phyloP scores from a whole-genome alignment of 1,139 yeast species.

The Lodderomyces theae region DNA sequence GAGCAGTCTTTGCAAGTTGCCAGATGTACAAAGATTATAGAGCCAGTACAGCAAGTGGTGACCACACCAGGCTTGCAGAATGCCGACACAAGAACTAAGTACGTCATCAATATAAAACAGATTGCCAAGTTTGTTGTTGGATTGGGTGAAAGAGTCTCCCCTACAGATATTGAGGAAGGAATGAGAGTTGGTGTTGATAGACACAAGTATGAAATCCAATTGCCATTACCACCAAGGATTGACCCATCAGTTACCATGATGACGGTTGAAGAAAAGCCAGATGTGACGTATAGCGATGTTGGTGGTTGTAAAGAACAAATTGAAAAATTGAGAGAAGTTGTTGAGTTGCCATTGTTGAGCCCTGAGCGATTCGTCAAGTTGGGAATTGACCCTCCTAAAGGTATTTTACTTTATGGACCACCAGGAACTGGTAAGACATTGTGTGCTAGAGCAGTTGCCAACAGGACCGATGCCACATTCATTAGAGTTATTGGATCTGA shows the following conservation, averaged over 20 bases:
- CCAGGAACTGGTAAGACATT: slow-evolving; percentile 98
- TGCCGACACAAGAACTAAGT: slow-evolving; percentile 83
- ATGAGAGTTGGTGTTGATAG: slow-evolving; percentile 99
- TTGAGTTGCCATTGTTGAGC: slow-evolving; percentile 86
- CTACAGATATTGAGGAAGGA: slow-evolving; percentile 98
- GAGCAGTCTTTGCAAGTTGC: slow-evolving; percentile 98
- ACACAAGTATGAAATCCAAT: slow-evolving; percentile 91
- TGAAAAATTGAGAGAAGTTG: slow-evolving; percentile 95
- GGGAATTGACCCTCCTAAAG: slow-evolving; percentile 98
- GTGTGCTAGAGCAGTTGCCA: slow-evolving; percentile 98
- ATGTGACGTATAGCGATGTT: slow-evolving; percentile 84
- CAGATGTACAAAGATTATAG: slow-evolving; percentile 95
- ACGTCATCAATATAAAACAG: slow-evolving; percentile 94
- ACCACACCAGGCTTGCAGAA: slow-evolving; percentile 43
- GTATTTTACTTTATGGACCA: slow-evolving; percentile 92
- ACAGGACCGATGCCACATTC: slow-evolving; percentile 97
- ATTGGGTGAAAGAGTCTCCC: slow-evolving; percentile 93
- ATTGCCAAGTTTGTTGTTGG: slow-evolving; percentile 98
- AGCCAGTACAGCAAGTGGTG: slow-evolving; percentile 44
- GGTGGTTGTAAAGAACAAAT: slow-evolving; percentile 99
- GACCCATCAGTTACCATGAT: slow-evolving; percentile 99
- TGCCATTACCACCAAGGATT: slow-evolving; percentile 95
- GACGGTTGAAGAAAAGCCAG: slow-evolving; percentile 99
- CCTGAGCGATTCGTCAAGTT: slow-evolving; percentile 95
- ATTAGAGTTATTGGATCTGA: slow-evolving; percentile 98